Base-by-base conservation (phyloP, 2,329 filamentous ascomycete species). In the Epichloe glyceriae region DNA sequence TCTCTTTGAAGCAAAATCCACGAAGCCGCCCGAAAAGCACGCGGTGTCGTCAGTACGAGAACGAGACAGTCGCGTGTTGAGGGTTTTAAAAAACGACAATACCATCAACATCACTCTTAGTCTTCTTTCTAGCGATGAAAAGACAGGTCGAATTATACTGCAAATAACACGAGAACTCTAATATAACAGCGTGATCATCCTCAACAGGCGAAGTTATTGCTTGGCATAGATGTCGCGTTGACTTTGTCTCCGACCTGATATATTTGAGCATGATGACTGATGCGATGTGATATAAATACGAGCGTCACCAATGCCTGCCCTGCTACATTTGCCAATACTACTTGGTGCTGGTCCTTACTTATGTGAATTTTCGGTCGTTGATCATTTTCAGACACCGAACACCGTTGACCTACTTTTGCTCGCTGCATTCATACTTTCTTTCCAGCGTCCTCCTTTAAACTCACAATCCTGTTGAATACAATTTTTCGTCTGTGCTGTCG, bases 401-500 rank as follows among this genome's bases (percentile, higher is more conserved):
- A 22, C 43, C 22, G 34, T 43, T 22, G 26, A 30, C 26, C 10
- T 37, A 6, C 33, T 22, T 15, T 8, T n/a, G 26, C 46, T 20
- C 11, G 37, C 44, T 20, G 19, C 10, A 14, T 8, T 41, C 22
- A 52, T 34, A 46, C 46, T n/a, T 59, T 64, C 74, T 89, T 89
- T 51, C 81, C 81, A n/a, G 78, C 71, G 62, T 94, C 88, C 68
- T 95, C 90, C 72, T 95, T 95, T 62, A 96, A 68, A 46, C 85
- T 87, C 20, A 97, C 90, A 61, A 97, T 96, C 48, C 88, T 79
- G 70, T 97, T 97, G 33, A 97, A 70, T 46, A 97, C 79, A 56
- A 95, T 74, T 66, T 84, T n/a, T 88, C 86, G 34, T 80, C 79
- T 0, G 80, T 85, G 53, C 82, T 86, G 60, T 95, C 88, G 47